phyloP scores from a whole-genome alignment of 495 filamentous ascomycete species.

The Neurospora terricola region DNA sequence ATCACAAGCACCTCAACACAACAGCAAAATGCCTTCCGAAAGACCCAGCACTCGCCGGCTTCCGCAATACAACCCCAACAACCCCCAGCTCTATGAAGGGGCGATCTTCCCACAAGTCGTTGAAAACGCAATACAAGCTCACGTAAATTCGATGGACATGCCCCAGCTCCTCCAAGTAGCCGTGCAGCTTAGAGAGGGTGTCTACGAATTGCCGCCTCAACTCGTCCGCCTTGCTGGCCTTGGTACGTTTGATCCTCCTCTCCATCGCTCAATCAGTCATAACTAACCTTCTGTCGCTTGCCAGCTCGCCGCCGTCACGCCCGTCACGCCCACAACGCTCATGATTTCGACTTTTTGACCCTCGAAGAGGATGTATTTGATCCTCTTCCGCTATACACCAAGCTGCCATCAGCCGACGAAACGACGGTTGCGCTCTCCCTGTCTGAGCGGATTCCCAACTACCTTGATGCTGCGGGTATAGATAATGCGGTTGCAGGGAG shows the following conservation, averaged over 20 bases:
- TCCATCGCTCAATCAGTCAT: no score
- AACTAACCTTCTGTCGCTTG: no score
- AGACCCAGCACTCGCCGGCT: not conserved
- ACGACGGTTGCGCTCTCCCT: not conserved
- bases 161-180: no score
- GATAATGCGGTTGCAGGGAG: not conserved
- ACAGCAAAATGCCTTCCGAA: not conserved
- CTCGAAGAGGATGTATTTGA: not conserved
- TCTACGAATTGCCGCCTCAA: no score
- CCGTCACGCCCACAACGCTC: no score
- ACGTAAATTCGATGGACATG: no score
- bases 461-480: not conserved
- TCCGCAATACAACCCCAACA: not conserved
- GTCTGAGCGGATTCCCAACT: not conserved
- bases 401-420: not conserved
- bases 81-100: accelerated
- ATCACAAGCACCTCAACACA: not conserved
- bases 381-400: not conserved
- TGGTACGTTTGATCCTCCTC: no score
- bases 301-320: no score
- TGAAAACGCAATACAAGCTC: not conserved
- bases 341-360: not conserved
- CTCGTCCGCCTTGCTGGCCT: no score
- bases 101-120: not conserved
- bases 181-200: no score